Evolutionary conservation across 495 filamentous ascomycete genomes (phyloP).

Genomic region (Penicillium dipodomyicola): DNA sequence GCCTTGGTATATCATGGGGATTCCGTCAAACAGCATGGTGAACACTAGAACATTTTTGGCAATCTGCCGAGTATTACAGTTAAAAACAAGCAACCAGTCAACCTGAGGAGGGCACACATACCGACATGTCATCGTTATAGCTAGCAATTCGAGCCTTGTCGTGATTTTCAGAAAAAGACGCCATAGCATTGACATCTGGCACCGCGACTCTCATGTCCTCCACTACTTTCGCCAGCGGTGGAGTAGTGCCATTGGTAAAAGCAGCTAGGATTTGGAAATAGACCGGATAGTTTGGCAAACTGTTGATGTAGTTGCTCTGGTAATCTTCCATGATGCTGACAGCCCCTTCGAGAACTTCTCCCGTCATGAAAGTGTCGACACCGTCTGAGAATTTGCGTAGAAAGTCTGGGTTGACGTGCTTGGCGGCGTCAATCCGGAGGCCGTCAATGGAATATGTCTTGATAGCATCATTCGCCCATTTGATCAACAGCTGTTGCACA

Average conservation of each 20-base stretch:
- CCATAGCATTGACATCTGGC: constrained; percentile 58
- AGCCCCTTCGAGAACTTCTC: constrained; percentile 62
- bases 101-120: constrained; percentile 18
- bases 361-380: constrained; percentile 60
- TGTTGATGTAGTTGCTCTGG: constrained; percentile 31
- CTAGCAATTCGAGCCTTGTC: constrained; percentile 63
- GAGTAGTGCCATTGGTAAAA: constrained; percentile 57
- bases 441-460: constrained; percentile 72
- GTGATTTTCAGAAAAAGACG: constrained; percentile 78
- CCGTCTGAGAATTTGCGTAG: constrained; percentile 56
- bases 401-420: constrained; percentile 67
- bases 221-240: constrained; percentile 46
- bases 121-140: constrained; percentile 39
- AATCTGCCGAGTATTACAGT: not conserved
- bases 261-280: constrained; percentile 60
- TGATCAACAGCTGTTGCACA: constrained; percentile 54
- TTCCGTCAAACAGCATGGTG: constrained; percentile 66
- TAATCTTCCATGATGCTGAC: constrained; percentile 58
- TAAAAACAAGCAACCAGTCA: not conserved
- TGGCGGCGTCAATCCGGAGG: constrained; percentile 72
- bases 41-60: constrained; percentile 68
- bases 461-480: constrained; percentile 64
- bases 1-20: constrained; percentile 64
- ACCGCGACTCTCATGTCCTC: constrained; percentile 51
- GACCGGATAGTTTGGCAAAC: constrained; percentile 69